A percentile compares a stretch with the other conserved stretches of the same genome.
Evolutionary conservation across 2,329 filamentous ascomycete genomes (phyloP).

Genomic region (Xylogone sp.): DNA sequence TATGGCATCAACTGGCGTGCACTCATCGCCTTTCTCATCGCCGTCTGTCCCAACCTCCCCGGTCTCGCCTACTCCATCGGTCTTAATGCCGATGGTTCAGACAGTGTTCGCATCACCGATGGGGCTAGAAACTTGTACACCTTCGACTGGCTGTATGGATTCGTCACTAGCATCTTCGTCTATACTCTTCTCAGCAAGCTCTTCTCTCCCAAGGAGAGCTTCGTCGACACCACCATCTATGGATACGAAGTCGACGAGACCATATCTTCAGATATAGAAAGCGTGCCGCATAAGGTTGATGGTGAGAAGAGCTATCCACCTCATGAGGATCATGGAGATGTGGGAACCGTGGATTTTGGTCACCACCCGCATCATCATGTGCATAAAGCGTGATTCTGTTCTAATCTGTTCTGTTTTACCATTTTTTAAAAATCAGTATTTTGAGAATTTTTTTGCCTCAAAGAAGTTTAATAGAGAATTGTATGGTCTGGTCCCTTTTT

Average conservation of each 20-base stretch:
- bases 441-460: too few relatives aligned
- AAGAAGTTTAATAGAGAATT: too few relatives aligned
- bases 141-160: slow-evolving; percentile 65
- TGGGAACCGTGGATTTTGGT: neutral
- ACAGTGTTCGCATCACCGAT: slow-evolving; percentile 25
- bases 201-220: slow-evolving; percentile 46
- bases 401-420: too few relatives aligned
- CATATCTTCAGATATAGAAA: neutral
- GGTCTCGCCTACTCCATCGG: slow-evolving; percentile 21
- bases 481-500: too few relatives aligned
- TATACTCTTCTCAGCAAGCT: slow-evolving; percentile 47
- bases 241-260: slow-evolving; percentile 19
- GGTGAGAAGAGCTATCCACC: neutral
- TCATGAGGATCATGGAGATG: neutral
- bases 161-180: slow-evolving; percentile 49
- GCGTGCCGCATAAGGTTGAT: neutral
- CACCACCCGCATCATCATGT: neutral
- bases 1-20: slow-evolving; percentile 29
- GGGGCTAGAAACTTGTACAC: slow-evolving; percentile 54
- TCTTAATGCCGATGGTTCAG: neutral
- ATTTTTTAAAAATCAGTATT: too few relatives aligned
- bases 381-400: too few relatives aligned
- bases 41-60: slow-evolving; percentile 21
- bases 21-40: slow-evolving; percentile 17
- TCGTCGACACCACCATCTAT: slow-evolving; percentile 40